These are phyloP conservation scores for Coemansia sp. DNA, from an alignment of 371 early-diverging fungal species.

Conservation along the genomic window DNA sequence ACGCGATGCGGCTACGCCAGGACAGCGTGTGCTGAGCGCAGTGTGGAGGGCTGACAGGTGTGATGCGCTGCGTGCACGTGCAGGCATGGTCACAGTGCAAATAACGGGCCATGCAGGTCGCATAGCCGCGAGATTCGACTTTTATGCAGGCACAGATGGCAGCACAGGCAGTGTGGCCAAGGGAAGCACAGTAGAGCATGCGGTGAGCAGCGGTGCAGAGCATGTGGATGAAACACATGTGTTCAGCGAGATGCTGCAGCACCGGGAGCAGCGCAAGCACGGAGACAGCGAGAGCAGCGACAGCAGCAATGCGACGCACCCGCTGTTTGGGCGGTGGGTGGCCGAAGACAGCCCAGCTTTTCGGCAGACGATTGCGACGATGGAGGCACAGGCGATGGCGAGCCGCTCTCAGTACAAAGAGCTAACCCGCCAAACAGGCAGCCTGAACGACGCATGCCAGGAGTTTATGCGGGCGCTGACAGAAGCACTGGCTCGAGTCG, in stretches of 20 bases:
- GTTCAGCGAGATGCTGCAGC: conserved; percentile 30
- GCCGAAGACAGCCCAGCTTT: conserved; percentile 46
- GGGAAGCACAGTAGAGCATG: not conserved
- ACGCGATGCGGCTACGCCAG: not conserved
- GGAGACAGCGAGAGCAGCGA: conserved; percentile 4
- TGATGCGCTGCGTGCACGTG: not conserved
- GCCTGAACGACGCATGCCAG: conserved; percentile 33
- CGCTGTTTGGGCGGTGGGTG: conserved; percentile 44
- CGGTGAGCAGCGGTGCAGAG: not conserved
- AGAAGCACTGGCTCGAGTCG: conserved; percentile 9
- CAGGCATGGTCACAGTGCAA: conserved; percentile 14
- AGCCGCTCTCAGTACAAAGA: conserved; percentile 39
- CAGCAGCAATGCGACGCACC: conserved; percentile 13
- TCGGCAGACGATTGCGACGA: conserved; percentile 24
- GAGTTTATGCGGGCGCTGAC: conserved; percentile 34
- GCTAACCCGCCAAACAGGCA: conserved; percentile 22
- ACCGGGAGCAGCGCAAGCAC: conserved; percentile 14
- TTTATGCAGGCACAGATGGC: not conserved
- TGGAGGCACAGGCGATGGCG: conserved; percentile 34
- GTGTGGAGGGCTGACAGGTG: not conserved
- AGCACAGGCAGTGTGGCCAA: not conserved
- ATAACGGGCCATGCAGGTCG: not conserved
- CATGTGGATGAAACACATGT: conserved; percentile 15
- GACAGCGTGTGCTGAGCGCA: not conserved
- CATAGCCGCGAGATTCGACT: conserved; percentile 4